These are phyloP conservation scores for Pseudocercospora fuligena DNA, from an alignment of 2,329 filamentous ascomycete species.

Conservation along the genomic window DNA sequence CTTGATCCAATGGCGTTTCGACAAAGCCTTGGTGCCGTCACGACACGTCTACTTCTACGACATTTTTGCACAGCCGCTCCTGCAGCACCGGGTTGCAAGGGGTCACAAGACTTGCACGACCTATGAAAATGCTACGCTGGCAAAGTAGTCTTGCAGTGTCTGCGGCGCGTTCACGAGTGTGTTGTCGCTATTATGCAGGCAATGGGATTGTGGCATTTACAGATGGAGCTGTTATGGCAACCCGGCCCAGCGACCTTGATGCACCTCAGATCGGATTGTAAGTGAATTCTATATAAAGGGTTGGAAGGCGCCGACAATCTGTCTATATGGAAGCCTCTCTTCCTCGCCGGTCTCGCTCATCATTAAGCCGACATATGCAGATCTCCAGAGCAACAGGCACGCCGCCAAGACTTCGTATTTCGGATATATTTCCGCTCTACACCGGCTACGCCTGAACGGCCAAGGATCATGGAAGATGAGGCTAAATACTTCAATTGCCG, in stretches of 20 bases:
- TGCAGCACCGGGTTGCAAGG: not conserved
- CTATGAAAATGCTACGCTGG: not conserved
- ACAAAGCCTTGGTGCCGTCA: not conserved
- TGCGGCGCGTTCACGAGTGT: not conserved
- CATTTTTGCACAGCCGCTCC: not conserved
- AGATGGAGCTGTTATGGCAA: too few relatives aligned
- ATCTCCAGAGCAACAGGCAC: not conserved
- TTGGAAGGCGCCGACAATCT: not conserved
- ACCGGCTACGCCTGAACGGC: not conserved
- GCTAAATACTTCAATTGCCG: not conserved
- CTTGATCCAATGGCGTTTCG: not conserved
- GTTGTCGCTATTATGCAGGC: not conserved
- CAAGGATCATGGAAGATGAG: not conserved
- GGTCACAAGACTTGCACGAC: not conserved
- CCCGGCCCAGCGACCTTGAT: too few relatives aligned
- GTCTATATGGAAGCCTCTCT: not conserved
- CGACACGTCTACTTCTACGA: not conserved
- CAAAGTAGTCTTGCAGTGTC: not conserved
- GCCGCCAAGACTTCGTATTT: not conserved
- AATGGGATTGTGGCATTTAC: not conserved
- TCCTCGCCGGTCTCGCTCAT: not conserved
- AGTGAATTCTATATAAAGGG: not conserved
- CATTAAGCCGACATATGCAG: not conserved
- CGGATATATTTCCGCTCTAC: not conserved
- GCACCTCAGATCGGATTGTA: too few relatives aligned